Base-by-base conservation (phyloP, 352 stramenopile genomes). In the Phytophthora tubulina region DNA sequence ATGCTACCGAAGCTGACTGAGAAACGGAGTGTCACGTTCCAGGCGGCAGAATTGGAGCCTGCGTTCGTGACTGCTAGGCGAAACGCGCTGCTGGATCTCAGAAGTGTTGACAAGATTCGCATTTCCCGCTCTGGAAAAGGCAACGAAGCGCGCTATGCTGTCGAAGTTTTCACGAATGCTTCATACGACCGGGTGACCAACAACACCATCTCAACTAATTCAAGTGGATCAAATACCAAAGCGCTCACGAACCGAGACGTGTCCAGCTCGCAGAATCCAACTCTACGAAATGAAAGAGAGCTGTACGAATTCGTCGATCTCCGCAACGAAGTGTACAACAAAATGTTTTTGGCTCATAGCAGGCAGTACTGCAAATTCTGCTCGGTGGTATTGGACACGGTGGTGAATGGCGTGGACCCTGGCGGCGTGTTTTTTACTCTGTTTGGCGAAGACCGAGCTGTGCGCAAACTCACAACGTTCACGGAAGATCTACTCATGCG, bases 271-370 rank as follows among this genome's bases (percentile, higher is more conserved):
- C 38, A 49, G 33, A 27, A 3, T 3, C 21, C 65, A 35, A 59
- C 8, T 13, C 38, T 59, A 5, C 21, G 30, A 45, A 48, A 64
- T 8, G 30, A 69, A 35, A 63, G 50, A 14, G 50, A 42, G 15
- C 13, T 70, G 9, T 32, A 60, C 2, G 59, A 73, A 4, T 73
- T 70, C 13, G 38, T 64, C 32, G 67, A 69, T 6, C 51, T 73
- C 4, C 67, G 67, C 14, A 52, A 64, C 59, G 54, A 60, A 46
- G 15, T 73, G 45, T 73, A 73, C 67, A 63, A 53, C 8, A 48
- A 36, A 15, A 50, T 73, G 33, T 60, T 62, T 31, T 33, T 51
- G 30, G 66, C 66, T 15, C 66, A 73, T 27, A 6, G 36, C 31
- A 13, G 5, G 11, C 58, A 63, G 42, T 62, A 59, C 39, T 73